Evolutionary conservation across 2,329 filamentous ascomycete genomes (phyloP), one percentile per base, ranked within the genome.

Genomic region (Chalaropsis thielavioides): DNA sequence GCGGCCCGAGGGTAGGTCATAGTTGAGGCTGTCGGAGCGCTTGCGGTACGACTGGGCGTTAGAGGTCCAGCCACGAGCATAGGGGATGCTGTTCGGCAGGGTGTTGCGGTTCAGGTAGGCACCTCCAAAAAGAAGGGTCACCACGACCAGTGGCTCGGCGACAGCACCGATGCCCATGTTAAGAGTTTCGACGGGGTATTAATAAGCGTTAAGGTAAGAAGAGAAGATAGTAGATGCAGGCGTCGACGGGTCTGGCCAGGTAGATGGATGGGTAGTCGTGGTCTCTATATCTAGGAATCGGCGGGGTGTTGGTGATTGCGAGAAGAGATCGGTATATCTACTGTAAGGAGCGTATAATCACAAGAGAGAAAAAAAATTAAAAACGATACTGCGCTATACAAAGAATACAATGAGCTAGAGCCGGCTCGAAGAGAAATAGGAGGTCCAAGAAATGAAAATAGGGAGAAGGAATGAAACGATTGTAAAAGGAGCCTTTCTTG

Each of bases 121-220:
- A n/a, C 76, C 76, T 65, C 76, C 76, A 54, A 77, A 77, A 35
- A 78, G 72, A 22, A 78, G 73, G 31, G 74, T 74, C 64, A 78
- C 73, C 62, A 78, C 76, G 40, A 77, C 71, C 54, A 77, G 71
- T 24, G 76, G 76, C 68, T 78, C 76, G 62, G 76, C 70, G 65
- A 78, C 72, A 8, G 75, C 73, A 58, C 76, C 75, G 66, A 77
- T 69, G 63, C 73, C 72, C 76, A 78, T 78, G 22, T 44, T 70
- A 65, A 31, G 38, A 17, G 17, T 22, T 62, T 35, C 22, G 43
- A 46, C 19, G 41, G 24, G 62, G 38, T 59, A 44, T 41, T 38
- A 11, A 46, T 43, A 46, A 61, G 17, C 15, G 24, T 59, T 59
- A 58, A 38, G 8, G 43, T 22, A 13, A 13, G 60, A 27, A 11